Evolutionary conservation across 2,329 filamentous ascomycete species (phyloP), one percentile per base, ranked within the genome.

Genomic region (Celoporthe dispersa): DNA sequence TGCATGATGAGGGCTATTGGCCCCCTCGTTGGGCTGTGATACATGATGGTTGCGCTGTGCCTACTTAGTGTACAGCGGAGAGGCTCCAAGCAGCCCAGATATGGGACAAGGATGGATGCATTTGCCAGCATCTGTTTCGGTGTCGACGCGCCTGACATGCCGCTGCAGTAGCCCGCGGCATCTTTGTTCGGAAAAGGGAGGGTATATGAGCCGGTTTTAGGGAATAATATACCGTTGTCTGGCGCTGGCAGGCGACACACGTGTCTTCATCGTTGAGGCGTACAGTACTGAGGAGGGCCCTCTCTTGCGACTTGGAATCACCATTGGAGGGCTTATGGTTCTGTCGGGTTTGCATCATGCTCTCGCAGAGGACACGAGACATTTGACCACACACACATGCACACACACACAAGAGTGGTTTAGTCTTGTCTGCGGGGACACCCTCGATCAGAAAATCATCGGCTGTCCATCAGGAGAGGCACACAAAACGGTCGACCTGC

Each of bases 201-300:
- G 66, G 69, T 70, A 70, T 62, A 68, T 44, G 44, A 35, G 25
- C 60, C n/a, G 60, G 37, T 44, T 19, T 11, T n/a, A 25, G 31
- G 14, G 8, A 28, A 62, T n/a, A 28, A 28, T 19, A 62, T 7
- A 9, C 25, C n/a, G 16, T 22, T 33, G 31, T 64, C 57, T 60
- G 19, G 39, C 39, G 11, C 12, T 3, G 11, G 37, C 37, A 39
- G 39, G 5, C 39, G 37, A 44, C 39, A 48, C 44, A 48, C 44
- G 44, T 48, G 44, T 48, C 44, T 48, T n/a, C 19, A 22, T 5
- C 19, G 5, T 48, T 48, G 6, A 48, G 44, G 44, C 8, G 6
- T 48, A n/a, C 22, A 48, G 57, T 31, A 37, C 33, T 60, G 25
- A 55, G 19, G 19, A 48, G 6, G 44, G 22, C 6, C 44, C 19